Base-by-base conservation (phyloP, 108 stramenopile genomes). In the Cyclotella cryptica region DNA sequence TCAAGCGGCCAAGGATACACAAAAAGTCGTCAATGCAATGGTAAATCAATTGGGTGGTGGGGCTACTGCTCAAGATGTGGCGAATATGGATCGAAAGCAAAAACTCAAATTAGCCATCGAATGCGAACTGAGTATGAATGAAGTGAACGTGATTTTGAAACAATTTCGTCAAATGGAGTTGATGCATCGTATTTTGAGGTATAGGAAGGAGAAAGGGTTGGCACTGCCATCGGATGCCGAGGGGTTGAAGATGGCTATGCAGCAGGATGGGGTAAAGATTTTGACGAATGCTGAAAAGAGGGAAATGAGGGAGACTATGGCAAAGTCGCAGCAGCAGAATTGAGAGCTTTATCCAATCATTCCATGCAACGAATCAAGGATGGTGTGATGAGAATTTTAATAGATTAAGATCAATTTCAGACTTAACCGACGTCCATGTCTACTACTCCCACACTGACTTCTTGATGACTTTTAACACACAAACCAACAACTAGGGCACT, bases 181-280 rank as follows among this genome's bases (percentile, higher is more conserved):
- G 42, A 92, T 95, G 94, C 94, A 95, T 74, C 77, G 84, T 30
- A 86, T 92, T 21, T 73, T 95, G 30, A 78, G 92, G 24, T 88
- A 89, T 69, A 85, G 94, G 21, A 72, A 88, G 35, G 35, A 70
- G 49, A 77, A 85, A 52, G 88, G 90, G 0, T 84, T 87, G 62
- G 58, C n/a, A 29, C 78, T 94, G 61, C 90, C 93, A 13, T 65
- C 73, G n/a, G 88, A 90, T 63, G 73, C 85, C 19, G 75, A 74
- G 12, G 74, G 83, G 39, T 85, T 91, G 81, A 89, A 90, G 68
- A 75, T 70, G 28, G 85, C 85, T 0, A 84, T 95, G 71, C 89
- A 93, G 54, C 72, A 69, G 72, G 92, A 95, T 72, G 89, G 81
- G 10, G 49, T 84, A 45, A 69, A 75, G 39, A 79, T 90, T 0